phyloP scores from a whole-genome alignment of 495 filamentous ascomycete genomes.

The Xylaria bambusicola region DNA sequence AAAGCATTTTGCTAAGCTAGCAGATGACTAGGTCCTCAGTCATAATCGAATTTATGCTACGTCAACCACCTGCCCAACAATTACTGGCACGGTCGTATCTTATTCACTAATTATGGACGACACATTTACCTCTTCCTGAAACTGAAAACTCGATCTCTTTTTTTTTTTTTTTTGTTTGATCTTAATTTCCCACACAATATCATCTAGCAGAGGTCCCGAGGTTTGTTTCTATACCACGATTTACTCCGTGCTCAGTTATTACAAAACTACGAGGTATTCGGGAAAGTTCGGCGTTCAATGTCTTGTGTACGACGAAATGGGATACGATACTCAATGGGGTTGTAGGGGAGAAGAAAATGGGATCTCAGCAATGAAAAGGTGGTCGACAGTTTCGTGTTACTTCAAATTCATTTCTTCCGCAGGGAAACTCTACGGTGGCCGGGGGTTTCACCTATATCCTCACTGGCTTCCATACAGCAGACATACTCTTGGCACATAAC shows the following conservation, averaged over 20 bases:
- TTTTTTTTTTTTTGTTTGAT: no score
- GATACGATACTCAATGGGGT: conserved; percentile 14
- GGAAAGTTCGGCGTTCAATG: conserved; percentile 19
- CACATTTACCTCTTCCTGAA: background rate
- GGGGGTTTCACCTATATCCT: background rate
- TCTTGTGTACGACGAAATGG: conserved; percentile 18
- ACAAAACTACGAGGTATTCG: background rate
- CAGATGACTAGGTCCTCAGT: conserved; percentile 44
- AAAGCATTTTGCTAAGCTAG: conserved; percentile 88
- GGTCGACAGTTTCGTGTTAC: conserved; percentile 14
- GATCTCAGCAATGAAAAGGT: conserved; percentile 11
- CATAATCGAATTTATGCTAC: no score
- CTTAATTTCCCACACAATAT: conserved; percentile 7
- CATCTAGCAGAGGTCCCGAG: background rate
- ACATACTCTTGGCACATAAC: conserved; percentile 20
- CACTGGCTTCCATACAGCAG: conserved; percentile 8
- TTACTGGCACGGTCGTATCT: background rate
- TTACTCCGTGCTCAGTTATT: background rate
- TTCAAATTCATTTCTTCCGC: conserved; percentile 16
- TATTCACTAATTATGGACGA: background rate
- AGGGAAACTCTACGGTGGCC: conserved; percentile 4
- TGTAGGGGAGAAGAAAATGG: conserved; percentile 3
- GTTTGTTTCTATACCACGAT: background rate
- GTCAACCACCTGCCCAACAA: no score
- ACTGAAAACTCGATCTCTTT: background rate